These are phyloP conservation scores for Pneumocystis canis DNA, from an alignment of 1,139 yeast species.

Conservation along the genomic window DNA sequence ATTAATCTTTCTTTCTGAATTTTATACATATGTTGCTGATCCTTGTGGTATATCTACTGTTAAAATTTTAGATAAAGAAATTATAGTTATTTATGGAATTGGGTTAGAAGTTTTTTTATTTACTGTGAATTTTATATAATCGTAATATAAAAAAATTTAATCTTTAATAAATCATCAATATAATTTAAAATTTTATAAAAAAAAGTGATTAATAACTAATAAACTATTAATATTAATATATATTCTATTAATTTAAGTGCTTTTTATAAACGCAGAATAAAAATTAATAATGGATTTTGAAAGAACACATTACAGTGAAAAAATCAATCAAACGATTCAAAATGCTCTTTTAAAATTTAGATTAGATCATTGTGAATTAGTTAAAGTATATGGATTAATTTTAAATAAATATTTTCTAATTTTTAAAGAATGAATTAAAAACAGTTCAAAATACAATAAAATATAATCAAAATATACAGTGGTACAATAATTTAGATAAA, in stretches of 20 bases:
- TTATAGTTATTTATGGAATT: not conserved
- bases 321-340: not conserved
- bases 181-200: not conserved
- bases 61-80: not conserved
- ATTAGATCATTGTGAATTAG: not conserved
- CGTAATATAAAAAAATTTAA: not conserved
- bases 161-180: not conserved
- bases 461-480: not conserved
- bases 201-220: not conserved
- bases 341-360: not conserved
- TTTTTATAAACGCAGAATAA: not conserved
- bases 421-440: not conserved
- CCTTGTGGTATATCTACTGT: not conserved
- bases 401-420: not conserved
- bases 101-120: not conserved
- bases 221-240: not conserved
- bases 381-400: not conserved
- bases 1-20: not conserved
- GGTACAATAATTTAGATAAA: not conserved
- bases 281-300: not conserved
- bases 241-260: not conserved
- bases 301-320: not conserved
- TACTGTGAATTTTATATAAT: not conserved
- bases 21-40: not conserved
- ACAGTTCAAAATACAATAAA: not conserved